Percentiles rank a stretch among this genome's conserved stretches.
These are phyloP conservation scores for Dothistroma pini DNA, from an alignment of 2,329 filamentous ascomycete species.

Conservation along the genomic window DNA sequence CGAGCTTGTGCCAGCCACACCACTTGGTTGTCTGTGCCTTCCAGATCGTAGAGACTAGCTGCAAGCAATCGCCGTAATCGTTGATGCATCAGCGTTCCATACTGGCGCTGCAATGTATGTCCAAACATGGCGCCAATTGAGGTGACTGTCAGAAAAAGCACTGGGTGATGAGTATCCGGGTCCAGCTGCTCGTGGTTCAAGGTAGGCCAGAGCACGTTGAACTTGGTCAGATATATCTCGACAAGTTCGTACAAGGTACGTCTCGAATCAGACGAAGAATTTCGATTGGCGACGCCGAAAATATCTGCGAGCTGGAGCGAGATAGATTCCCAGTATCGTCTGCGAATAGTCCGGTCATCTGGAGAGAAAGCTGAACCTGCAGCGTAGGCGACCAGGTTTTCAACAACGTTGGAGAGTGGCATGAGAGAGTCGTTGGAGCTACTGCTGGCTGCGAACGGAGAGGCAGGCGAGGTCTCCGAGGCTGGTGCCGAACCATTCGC, in stretches of 20 bases:
- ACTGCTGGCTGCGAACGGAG: not conserved
- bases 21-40: constrained; percentile 12
- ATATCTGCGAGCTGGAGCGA: constrained; percentile 18
- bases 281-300: not conserved
- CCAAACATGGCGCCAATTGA: constrained; percentile 20
- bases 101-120: constrained; percentile 9
- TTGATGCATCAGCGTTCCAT: constrained; percentile 17
- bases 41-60: constrained; percentile 18
- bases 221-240: constrained; percentile 13
- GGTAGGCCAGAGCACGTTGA: constrained; percentile 16
- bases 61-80: constrained; percentile 14
- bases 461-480: not conserved
- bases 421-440: not conserved
- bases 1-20: constrained; percentile 19
- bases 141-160: constrained; percentile 15
- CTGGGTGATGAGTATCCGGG: constrained; percentile 14
- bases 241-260: constrained; percentile 13
- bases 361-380: constrained; percentile 15
- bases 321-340: constrained; percentile 15
- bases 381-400: constrained; percentile 14
- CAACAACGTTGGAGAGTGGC: constrained; percentile 8
- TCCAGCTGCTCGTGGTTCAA: constrained; percentile 13
- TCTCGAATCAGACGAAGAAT: not conserved
- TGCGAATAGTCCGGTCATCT: constrained; percentile 6
- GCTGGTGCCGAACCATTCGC: not conserved